These are phyloP conservation scores for Pharnaceum exiguum DNA, from an alignment of 148 eudicot genomes.

Conservation along the genomic window DNA sequence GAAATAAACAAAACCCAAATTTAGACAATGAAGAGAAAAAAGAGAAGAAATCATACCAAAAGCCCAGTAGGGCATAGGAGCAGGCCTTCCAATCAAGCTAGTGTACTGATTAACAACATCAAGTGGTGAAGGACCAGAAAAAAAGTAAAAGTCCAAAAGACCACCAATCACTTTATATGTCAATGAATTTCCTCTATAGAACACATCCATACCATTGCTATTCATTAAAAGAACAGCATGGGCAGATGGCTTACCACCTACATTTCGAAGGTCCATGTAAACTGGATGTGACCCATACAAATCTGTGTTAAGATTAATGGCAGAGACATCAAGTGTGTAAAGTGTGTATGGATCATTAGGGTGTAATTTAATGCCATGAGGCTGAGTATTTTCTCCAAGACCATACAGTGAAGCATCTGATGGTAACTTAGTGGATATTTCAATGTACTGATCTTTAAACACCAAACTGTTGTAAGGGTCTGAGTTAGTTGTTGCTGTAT, in stretches of 20 bases:
- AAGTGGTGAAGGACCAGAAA: constrained; percentile 71
- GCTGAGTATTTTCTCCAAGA: constrained; percentile 83
- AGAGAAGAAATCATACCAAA: constrained; percentile 43
- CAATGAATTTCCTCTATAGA: constrained; percentile 68
- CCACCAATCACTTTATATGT: constrained; percentile 97
- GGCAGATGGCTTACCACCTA: constrained; percentile 45
- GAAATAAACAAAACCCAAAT: not conserved
- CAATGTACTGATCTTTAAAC: constrained; percentile 87
- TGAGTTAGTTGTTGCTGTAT: constrained; percentile 38
- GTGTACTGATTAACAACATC: constrained; percentile 90
- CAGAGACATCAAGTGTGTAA: constrained; percentile 67
- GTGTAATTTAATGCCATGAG: constrained; percentile 71
- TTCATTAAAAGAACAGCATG: constrained; percentile 81
- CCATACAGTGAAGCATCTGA: constrained; percentile 77
- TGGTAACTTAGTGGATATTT: constrained; percentile 71
- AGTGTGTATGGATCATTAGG: constrained; percentile 89
- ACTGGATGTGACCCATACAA: constrained; percentile 94
- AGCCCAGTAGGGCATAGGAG: constrained; percentile 99
- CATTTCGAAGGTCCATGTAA: constrained; percentile 88
- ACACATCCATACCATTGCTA: constrained; percentile 94
- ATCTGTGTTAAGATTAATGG: constrained; percentile 76
- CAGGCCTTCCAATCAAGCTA: constrained; percentile 80
- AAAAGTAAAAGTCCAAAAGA: constrained; percentile 90
- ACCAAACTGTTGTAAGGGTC: constrained; percentile 52
- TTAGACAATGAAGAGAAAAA: not conserved